Evolutionary conservation across 805 yeast species (phyloP), one percentile per base, ranked within the genome.

Genomic region (Ogataea siamensis): DNA sequence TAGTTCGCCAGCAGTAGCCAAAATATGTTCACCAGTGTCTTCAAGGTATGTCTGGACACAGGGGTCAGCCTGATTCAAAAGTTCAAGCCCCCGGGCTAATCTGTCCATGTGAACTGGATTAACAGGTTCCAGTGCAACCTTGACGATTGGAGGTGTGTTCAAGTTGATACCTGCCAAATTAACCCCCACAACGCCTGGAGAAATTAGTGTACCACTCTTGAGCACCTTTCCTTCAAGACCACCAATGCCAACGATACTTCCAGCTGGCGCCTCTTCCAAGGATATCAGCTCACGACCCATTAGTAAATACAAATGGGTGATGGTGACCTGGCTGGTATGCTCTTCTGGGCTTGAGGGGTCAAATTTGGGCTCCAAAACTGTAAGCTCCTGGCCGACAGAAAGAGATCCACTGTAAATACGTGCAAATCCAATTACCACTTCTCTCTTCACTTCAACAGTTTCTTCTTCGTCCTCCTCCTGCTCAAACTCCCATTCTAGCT

Each of bases 1-100:
- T 46, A 93, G 69, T 62, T 93, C 99, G 34, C 99, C 99, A 7
- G 99, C 96, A 7, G 95, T 89, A 30, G 95, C 87, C 50, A 93
- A 68, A 47, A 93, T 88, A 50, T 86, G 85, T 62, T 93, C 99
- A 40, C 99, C 99, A 7, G 81, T 78, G 42, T 87, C 96, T 52
- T 86, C 89, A 28, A 87, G 70, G 53, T 76, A 83, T 40, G 89
- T 83, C 51, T 87, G 87, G 14, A 89, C 94, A 52, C 96, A 91
- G 1, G 99, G 97, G 62, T 93, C 99, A 0, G 97, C 91, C 49
- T 80, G 82, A 37, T 89, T 80, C 27, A 93, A 68, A 40, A 87
- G 64, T 47, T 78, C 79, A 42, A 93, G 68, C 0, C 99, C 99
- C 19, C 71, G 70, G 34, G 80, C 95, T 29, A 93, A 67, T 50